Percentiles rank a stretch among this genome's conserved stretches.
These are phyloP conservation scores for Rhododendron ferrugineum DNA, from an alignment of 148 eudicot genomes.

Conservation along the genomic window DNA sequence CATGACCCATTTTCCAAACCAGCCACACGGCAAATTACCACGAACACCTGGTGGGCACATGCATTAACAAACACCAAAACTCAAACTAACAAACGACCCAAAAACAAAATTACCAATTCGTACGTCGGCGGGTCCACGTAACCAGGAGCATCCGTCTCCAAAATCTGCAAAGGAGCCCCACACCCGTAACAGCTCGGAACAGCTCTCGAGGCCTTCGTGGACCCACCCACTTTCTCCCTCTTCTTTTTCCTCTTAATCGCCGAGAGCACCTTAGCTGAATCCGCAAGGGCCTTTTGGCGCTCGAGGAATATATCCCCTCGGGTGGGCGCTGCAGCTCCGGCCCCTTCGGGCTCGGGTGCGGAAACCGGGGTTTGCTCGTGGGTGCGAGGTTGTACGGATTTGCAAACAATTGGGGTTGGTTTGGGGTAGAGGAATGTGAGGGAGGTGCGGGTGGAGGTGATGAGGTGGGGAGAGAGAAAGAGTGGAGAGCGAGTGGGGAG, in stretches of 20 bases:
- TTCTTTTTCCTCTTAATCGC: constrained; percentile 41
- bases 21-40: neutral
- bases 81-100: neutral
- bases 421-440: constrained; percentile 24
- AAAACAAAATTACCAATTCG: constrained; percentile 41
- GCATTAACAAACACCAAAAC: neutral
- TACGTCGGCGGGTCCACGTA: constrained; percentile 72
- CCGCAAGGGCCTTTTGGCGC: constrained; percentile 46
- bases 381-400: constrained; percentile 24
- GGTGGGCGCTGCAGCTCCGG: constrained; percentile 68
- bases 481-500: constrained; percentile 27
- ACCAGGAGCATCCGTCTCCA: constrained; percentile 76
- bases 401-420: constrained; percentile 24
- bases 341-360: constrained; percentile 38
- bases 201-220: constrained; percentile 20
- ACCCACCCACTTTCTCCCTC: constrained; percentile 36
- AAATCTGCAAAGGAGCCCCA: constrained; percentile 85
- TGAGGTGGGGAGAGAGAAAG: constrained; percentile 20
- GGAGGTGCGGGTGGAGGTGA: constrained; percentile 18
- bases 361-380: constrained; percentile 7
- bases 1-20: neutral
- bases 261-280: constrained; percentile 32
- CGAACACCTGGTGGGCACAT: constrained; percentile 10
- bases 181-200: constrained; percentile 76
- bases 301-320: constrained; percentile 67